Percentiles rank a stretch among this genome's conserved stretches.
These are phyloP conservation scores for Aureobasidium melanogenum DNA, from an alignment of 2,329 filamentous ascomycete genomes.

Conservation along the genomic window DNA sequence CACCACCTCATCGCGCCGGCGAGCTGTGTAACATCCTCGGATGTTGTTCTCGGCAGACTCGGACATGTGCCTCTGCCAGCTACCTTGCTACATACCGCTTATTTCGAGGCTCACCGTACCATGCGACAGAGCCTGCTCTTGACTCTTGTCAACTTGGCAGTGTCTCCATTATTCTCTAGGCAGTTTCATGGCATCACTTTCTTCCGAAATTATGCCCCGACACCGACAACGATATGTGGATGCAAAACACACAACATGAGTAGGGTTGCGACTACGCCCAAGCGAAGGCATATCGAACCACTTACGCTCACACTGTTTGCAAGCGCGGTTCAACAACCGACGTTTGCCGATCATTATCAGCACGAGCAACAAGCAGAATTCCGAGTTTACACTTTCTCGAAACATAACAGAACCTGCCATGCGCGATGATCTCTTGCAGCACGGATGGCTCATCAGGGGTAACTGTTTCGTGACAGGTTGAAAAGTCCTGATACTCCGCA, in stretches of 20 bases:
- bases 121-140: not conserved
- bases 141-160: not conserved
- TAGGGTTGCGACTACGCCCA: not conserved
- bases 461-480: conserved; percentile 3
- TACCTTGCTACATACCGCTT: not conserved
- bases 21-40: not conserved
- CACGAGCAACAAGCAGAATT: not conserved
- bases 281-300: not conserved
- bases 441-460: not conserved
- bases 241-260: not conserved
- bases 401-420: not conserved
- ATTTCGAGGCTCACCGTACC: not conserved
- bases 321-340: not conserved
- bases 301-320: not conserved
- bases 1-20: not conserved
- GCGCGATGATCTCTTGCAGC: not conserved
- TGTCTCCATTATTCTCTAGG: not conserved
- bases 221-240: not conserved
- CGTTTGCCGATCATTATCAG: conserved; percentile 4
- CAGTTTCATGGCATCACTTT: not conserved
- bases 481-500: not conserved
- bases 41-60: not conserved
- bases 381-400: not conserved
- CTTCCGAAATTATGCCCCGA: not conserved
- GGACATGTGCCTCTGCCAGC: not conserved